These are phyloP conservation scores for Aspergillus caelatus DNA, from an alignment of 2,329 filamentous ascomycete species.

Conservation along the genomic window DNA sequence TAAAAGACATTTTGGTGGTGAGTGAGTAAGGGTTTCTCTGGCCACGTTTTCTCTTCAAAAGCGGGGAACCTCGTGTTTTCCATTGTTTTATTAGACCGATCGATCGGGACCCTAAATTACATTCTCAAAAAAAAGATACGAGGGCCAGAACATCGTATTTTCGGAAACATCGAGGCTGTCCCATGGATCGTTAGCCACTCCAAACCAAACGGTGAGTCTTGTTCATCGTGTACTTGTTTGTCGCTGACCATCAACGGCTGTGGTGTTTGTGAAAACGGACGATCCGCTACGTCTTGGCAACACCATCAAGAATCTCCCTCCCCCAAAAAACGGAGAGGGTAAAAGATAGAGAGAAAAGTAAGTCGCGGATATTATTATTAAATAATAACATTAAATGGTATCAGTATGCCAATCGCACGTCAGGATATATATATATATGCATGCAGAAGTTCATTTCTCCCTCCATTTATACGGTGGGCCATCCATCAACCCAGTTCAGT, in stretches of 20 bases:
- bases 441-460: not conserved
- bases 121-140: not conserved
- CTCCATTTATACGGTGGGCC: slow-evolving; percentile 41
- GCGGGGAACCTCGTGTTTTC: not conserved
- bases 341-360: not conserved
- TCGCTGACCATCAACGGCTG: not conserved
- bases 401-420: not conserved
- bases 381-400: not conserved
- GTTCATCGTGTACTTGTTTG: not conserved
- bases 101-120: not conserved
- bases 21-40: not conserved
- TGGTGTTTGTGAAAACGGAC: not conserved
- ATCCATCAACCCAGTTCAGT: slow-evolving; percentile 47
- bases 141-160: not conserved
- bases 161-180: not conserved
- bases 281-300: not conserved
- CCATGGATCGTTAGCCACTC: not conserved
- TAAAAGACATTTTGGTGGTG: not conserved
- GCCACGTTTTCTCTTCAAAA: not conserved
- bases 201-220: not conserved
- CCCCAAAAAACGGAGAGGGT: not conserved
- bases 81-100: not conserved
- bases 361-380: not conserved
- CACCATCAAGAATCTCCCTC: not conserved
- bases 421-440: not conserved